phyloP scores from a whole-genome alignment of 345 rosid species.

The Citrus glauca region DNA sequence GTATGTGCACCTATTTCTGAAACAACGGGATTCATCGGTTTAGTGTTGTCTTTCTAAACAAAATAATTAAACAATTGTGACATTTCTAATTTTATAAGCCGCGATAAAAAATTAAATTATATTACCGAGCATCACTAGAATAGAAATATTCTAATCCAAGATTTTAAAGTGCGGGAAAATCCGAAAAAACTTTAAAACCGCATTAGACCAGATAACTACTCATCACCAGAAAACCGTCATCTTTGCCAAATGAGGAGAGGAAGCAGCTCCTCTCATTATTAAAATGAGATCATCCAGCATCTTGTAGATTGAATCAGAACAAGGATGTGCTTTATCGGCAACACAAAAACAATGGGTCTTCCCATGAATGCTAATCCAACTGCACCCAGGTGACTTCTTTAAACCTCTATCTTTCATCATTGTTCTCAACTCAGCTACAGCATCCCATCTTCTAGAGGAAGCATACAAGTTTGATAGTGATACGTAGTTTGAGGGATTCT shows the following conservation, averaged over 20 bases:
- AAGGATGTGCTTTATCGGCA: constrained; percentile 51
- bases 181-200: too few species aligned
- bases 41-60: too few species aligned
- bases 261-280: constrained; percentile 39
- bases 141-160: too few species aligned
- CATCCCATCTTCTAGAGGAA: constrained; percentile 55
- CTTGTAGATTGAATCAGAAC: constrained; percentile 39
- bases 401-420: constrained; percentile 54
- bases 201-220: too few species aligned
- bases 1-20: too few species aligned
- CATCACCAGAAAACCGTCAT: neutral
- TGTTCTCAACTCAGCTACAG: constrained; percentile 56
- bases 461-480: constrained; percentile 60
- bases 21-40: too few species aligned
- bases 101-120: too few species aligned
- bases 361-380: constrained; percentile 56
- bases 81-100: too few species aligned
- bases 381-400: constrained; percentile 67
- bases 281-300: constrained; percentile 41
- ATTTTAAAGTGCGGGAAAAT: too few species aligned
- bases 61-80: too few species aligned
- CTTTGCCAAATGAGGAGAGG: constrained; percentile 18
- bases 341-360: constrained; percentile 48
- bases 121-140: neutral
- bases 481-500: constrained; percentile 59